phyloP scores from a whole-genome alignment of 495 filamentous ascomycete species.

The Xylaria palmicola region DNA sequence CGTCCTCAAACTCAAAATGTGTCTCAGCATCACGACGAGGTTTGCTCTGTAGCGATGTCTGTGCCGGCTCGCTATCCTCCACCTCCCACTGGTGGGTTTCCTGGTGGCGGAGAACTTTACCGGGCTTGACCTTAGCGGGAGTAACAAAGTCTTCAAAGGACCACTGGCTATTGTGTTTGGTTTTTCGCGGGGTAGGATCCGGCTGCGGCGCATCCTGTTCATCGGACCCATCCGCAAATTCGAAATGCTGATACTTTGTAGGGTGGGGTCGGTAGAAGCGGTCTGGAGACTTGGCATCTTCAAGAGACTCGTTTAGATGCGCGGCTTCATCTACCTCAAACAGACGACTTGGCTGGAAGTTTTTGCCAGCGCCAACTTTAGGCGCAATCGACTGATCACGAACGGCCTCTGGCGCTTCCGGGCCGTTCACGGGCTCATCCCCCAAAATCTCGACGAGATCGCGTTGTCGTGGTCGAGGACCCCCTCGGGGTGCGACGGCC shows the following conservation, averaged over 20 bases:
- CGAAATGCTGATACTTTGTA: slow-evolving; percentile 83
- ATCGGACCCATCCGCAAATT: slow-evolving; percentile 67
- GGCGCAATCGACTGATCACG: slow-evolving; percentile 40
- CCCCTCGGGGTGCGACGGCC: slow-evolving; percentile 46
- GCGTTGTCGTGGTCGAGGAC: slow-evolving; percentile 39
- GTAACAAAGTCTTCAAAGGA: slow-evolving; percentile 83
- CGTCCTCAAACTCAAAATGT: slow-evolving; percentile 73
- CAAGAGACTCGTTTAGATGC: slow-evolving; percentile 38
- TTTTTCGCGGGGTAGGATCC: slow-evolving; percentile 44
- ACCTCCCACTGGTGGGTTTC: slow-evolving; percentile 69
- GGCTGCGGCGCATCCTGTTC: slow-evolving; percentile 35
- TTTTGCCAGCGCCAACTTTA: slow-evolving; percentile 68
- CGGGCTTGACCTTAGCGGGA: slow-evolving; percentile 62
- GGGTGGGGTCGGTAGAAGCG: slow-evolving; percentile 61
- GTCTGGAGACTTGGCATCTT: slow-evolving; percentile 35
- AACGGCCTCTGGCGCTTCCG: background rate
- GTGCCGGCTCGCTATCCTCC: slow-evolving; percentile 65
- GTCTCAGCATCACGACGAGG: slow-evolving; percentile 74
- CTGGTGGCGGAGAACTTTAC: slow-evolving; percentile 46
- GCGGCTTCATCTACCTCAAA: slow-evolving; percentile 60
- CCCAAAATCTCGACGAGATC: slow-evolving; percentile 50
- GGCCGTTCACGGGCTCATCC: slow-evolving; percentile 32
- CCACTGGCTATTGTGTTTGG: slow-evolving; percentile 72
- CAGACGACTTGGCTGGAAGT: slow-evolving; percentile 66
- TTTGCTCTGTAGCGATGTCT: slow-evolving; percentile 56